Evolutionary conservation across 106 monocot genomes (phyloP), one percentile per base, ranked within the genome.

Genomic region (Alisma plantagoaquatica): DNA sequence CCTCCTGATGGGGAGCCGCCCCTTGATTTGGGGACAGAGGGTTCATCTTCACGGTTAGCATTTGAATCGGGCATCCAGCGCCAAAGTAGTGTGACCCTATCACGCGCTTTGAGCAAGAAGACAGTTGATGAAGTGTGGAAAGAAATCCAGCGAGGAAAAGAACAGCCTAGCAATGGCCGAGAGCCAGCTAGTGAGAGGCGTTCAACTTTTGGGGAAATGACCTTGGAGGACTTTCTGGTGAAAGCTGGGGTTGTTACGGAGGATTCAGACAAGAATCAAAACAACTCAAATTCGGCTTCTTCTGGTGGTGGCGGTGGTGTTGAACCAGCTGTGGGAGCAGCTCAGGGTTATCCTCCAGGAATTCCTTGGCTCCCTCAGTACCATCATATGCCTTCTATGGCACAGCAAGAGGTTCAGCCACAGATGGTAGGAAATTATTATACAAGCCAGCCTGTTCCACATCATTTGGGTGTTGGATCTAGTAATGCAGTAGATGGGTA

Each of bases 121-220:
- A n/a, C n/a, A n/a, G n/a, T n/a, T n/a, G 77, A 82, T 46, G 82
- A 82, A 44, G 73, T 82, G 10, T 78, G 77, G 77, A 73, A 50
- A 54, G 77, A 73, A 10, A 78, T 78, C 35, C 77, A 78, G 51
- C 47, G 47, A 8, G 64, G 54, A n/a, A 15, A 61, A 33, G 29
- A 27, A 15, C 66, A 57, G 29, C 45, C 33, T 22, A 9, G 23
- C 2, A 28, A n/a, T 31, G n/a, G n/a, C n/a, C n/a, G n/a, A n/a
- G n/a, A n/a, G n/a, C n/a, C n/a, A n/a, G n/a, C n/a, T n/a, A n/a
- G n/a, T n/a, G n/a, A n/a, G n/a, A n/a, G n/a, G n/a, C n/a, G n/a
- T n/a, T n/a, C n/a, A n/a, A n/a, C n/a, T n/a, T n/a, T n/a, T n/a
- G n/a, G n/a, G n/a, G n/a, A n/a, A n/a, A n/a, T n/a, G n/a, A n/a